Evolutionary conservation across 495 filamentous ascomycete genomes (phyloP), one percentile per base, ranked within the genome.

Genomic region (Penicillium chermesinum): DNA sequence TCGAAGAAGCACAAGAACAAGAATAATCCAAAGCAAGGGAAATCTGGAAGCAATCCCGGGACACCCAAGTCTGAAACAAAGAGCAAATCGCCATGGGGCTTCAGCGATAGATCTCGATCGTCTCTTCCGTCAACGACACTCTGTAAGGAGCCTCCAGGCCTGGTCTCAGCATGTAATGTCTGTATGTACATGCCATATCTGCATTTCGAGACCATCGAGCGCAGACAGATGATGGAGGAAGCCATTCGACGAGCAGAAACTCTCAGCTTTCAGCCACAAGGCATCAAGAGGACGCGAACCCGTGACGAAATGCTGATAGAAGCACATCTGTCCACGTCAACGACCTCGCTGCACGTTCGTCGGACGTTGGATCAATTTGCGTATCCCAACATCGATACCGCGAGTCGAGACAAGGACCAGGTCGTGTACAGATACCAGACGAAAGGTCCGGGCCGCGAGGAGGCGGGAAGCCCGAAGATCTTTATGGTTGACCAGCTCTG

Each of bases 401-500:
- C 78, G 48, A 72, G 65, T 16, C 77, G 84, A 14, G 84, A 88
- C 50, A 67, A 74, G 39, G 83, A 86, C 53, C 84, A 88, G 60
- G 83, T 88, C 3, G 82, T 88, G 2, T 86, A 80, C 52, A 75
- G 84, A 3, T 86, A 85, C 55, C 78, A 74, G 50, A 71, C 66
- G 3, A 59, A 65, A 38, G 58, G 55, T 6, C 57, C 60, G 10
- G 61, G 49, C 7, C 50, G 54, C 25, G 63, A 56, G 17, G 62
- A 61, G 14, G 55, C 68, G 10, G 54, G 55, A 1, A 55, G 67
- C 40, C 74, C 75, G 1, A 87, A 86, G 52, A 77, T 88, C 8
- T 82, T 86, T 57, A 88, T 87, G 83, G 84, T 88, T 3, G 84
- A 87, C 55, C 83, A 87, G 56, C 66, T 87, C 6, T 88, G 83